Percentiles rank a stretch among this genome's conserved stretches.
Evolutionary conservation across 2,329 filamentous ascomycete genomes (phyloP).

Genomic region (Claviceps quebecensis): DNA sequence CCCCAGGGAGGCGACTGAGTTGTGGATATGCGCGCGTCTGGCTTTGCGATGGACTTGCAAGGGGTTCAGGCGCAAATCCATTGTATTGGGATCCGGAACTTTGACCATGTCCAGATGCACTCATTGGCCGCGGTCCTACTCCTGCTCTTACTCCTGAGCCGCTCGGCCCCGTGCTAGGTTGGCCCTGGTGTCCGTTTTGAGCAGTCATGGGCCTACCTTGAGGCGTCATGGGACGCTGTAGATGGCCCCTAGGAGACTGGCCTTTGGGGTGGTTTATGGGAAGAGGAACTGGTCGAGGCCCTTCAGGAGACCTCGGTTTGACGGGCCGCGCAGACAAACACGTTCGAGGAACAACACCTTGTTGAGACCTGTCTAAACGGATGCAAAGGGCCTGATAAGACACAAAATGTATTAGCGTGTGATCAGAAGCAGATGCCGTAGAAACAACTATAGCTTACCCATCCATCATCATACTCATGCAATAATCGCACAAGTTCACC

Average conservation of each 20-base stretch:
- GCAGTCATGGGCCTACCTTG: constrained; percentile 9
- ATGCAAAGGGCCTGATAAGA: constrained; percentile 60
- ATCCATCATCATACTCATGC: constrained; percentile 96
- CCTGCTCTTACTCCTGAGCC: too few relatives aligned
- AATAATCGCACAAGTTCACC: constrained; percentile 79
- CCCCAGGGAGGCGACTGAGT: constrained; percentile 29
- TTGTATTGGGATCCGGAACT: background rate
- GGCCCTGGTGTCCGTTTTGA: background rate
- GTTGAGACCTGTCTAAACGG: constrained; percentile 74
- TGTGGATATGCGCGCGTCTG: constrained; percentile 27
- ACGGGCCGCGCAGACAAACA: constrained; percentile 87
- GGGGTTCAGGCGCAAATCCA: constrained; percentile 15
- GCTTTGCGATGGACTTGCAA: constrained; percentile 24
- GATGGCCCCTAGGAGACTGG: constrained; percentile 11
- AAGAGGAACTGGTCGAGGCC: constrained; percentile 36
- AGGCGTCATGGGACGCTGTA: constrained; percentile 21
- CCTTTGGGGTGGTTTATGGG: constrained; percentile 29
- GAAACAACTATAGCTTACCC: constrained; percentile 47
- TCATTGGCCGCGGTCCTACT: too few relatives aligned
- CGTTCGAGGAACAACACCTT: constrained; percentile 86
- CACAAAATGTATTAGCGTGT: background rate
- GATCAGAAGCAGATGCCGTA: constrained; percentile 9
- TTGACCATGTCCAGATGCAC: constrained; percentile 9
- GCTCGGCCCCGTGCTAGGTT: constrained; percentile 1
- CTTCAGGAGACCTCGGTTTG: constrained; percentile 56